These are phyloP conservation scores for slime mould (Dictyostelium discoideum) DNA, from an alignment of 78 protist genomes.

Conservation along the genomic window DNA sequence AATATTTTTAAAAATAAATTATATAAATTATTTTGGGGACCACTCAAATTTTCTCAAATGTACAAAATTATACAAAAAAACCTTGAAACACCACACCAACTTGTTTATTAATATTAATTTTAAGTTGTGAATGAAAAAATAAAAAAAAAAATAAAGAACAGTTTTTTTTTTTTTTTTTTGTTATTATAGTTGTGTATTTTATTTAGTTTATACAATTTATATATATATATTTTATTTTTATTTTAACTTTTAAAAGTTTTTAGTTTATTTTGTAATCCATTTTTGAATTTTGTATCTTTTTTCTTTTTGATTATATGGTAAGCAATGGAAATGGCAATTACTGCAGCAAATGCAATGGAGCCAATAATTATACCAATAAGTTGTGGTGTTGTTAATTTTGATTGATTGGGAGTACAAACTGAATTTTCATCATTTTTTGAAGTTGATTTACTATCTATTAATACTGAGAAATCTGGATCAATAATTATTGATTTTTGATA, in stretches of 20 bases:
- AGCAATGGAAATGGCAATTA: not conserved
- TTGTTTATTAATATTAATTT: too few relatives aligned
- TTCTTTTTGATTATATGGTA: not conserved
- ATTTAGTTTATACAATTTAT: too few relatives aligned
- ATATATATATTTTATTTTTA: too few relatives aligned
- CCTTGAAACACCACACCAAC: too few relatives aligned
- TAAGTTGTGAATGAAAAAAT: too few relatives aligned
- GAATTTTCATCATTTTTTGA: slow-evolving; percentile 12
- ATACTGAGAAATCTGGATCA: slow-evolving; percentile 27
- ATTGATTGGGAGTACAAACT: not conserved
- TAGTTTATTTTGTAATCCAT: not conserved
- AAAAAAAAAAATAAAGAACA: too few relatives aligned
- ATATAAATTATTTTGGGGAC: too few relatives aligned
- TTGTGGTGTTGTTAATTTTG: not conserved
- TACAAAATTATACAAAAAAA: too few relatives aligned
- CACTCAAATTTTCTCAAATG: too few relatives aligned
- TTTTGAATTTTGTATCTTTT: not conserved
- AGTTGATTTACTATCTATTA: not conserved
- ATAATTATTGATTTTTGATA: not conserved
- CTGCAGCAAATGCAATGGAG: not conserved
- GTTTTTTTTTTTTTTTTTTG: too few relatives aligned
- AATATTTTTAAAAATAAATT: too few relatives aligned
- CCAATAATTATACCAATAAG: not conserved
- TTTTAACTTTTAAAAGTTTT: not conserved
- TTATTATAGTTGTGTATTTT: not conserved